Evolutionary conservation across 75 land plant species (phyloP), one percentile per base, ranked within the genome.

Genomic region (Cryptomeria japonica): DNA sequence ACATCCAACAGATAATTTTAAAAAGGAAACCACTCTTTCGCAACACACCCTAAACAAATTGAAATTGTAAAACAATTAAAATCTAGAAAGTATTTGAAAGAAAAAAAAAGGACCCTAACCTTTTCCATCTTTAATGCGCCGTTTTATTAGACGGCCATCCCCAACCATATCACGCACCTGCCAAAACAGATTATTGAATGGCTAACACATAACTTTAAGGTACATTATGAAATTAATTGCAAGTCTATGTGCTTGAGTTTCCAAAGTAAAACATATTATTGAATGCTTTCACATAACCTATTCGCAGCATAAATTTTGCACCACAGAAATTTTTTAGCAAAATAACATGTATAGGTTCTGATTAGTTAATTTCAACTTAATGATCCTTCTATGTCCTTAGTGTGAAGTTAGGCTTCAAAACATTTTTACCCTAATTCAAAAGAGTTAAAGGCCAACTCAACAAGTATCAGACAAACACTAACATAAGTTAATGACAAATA

Each of bases 121-220:
- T 93, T 86, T 90, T 92, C 99, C 99, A 95, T 98, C 99, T 88
- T 79, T 93, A 76, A 97, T 84, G 18, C 99, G 95, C 51, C 99
- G 94, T 88, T 98, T 98, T 68, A 98, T 96, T 25, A 98, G 91
- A 42, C 95, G 95, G 15, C 99, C 99, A 92, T 98, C 99, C 51
- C 99, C 99, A 87, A 96, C 91, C 93, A 98, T 91, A 85, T 98
- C 99, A 34, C 99, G 91, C 28, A 97, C 99, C 99, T 98, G 88
- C 61, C 36, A 82, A n/a, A 46, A 44, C n/a, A 46, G 46, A 79
- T 39, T 7, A 51, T 51, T 14, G 55, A 51, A 51, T 51, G 55
- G 14, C 55, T 13, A 13, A 51, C 51, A 51, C 47, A 51, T 49
- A 49, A 13, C 55, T 51, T 51, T 51, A 22, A 39, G 10, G 22